Conservation (phyloP, 1,284 basidiomycete genomes). For the Peniophora sp. region DNA sequence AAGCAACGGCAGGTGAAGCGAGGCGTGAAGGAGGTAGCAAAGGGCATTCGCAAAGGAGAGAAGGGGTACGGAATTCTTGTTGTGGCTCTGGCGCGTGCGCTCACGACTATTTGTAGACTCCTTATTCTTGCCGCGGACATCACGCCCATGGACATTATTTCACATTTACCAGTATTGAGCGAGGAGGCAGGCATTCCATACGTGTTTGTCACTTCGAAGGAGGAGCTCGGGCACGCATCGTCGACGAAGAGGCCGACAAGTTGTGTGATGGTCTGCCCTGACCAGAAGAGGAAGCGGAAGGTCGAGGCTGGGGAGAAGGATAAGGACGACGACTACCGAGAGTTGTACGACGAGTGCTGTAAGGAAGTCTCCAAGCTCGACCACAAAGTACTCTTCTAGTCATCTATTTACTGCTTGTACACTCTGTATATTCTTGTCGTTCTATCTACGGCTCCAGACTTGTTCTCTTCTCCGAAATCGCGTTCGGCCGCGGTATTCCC, state of each 20-base stretch:
- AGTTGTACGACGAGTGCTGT: slow-evolving; percentile 79
- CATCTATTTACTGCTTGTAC: slow-evolving; percentile 17
- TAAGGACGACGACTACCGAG: slow-evolving; percentile 75
- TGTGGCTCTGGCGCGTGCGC: slow-evolving; percentile 2
- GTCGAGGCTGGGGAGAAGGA: slow-evolving; percentile 59
- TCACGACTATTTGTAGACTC: slow-evolving; percentile 41
- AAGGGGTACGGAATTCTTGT: slow-evolving; percentile 62
- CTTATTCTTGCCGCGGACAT: slow-evolving; percentile 96
- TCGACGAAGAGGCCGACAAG: slow-evolving; percentile 97
- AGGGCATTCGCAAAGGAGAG: slow-evolving; percentile 92
- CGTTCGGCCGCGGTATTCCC: not conserved
- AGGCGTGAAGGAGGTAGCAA: slow-evolving; percentile 95
- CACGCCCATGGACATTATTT: slow-evolving; percentile 96
- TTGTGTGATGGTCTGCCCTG: slow-evolving; percentile 90
- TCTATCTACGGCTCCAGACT: not conserved
- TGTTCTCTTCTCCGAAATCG: not conserved
- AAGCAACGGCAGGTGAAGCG: slow-evolving; percentile 90
- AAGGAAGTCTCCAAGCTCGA: slow-evolving; percentile 82
- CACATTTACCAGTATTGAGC: slow-evolving; percentile 89
- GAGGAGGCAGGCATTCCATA: slow-evolving; percentile 96
- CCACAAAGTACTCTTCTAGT: slow-evolving; percentile 56
- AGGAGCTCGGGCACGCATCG: slow-evolving; percentile 92
- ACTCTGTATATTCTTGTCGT: not conserved
- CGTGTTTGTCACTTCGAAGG: slow-evolving; percentile 81
- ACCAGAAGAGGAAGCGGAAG: slow-evolving; percentile 67